Conservation (phyloP, 225 moss, liverwort and hornwort genomes). For the Bryum argenteum region DNA sequence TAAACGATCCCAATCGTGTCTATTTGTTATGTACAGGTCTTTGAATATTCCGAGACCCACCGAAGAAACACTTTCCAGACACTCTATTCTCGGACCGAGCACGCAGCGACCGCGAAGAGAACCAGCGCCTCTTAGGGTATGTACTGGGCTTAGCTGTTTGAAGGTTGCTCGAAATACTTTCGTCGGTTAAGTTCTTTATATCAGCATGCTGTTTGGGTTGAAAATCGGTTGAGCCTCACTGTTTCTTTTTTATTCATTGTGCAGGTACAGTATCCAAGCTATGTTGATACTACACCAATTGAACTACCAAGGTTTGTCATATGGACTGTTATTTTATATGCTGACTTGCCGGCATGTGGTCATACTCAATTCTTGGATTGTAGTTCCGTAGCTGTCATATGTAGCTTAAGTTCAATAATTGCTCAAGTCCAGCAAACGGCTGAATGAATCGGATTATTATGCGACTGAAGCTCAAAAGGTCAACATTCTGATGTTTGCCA, state of each 20-base stretch:
- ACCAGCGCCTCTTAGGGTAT: conserved; percentile 67
- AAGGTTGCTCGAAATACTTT: conserved; percentile 26
- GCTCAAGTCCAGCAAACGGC: not conserved
- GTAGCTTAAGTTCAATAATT: conserved; percentile 15
- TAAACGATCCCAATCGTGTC: conserved; percentile 15
- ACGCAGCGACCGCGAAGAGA: conserved; percentile 58
- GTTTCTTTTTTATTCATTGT: conserved; percentile 28
- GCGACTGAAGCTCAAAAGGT: conserved; percentile 12
- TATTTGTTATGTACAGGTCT: conserved; percentile 48
- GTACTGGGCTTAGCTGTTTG: conserved; percentile 21
- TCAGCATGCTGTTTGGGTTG: conserved; percentile 3
- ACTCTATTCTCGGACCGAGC: conserved; percentile 75
- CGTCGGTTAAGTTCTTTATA: conserved; percentile 5
- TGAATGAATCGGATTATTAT: conserved; percentile 6
- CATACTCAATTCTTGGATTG: conserved; percentile 12
- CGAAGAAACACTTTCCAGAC: conserved; percentile 91
- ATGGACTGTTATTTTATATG: conserved; percentile 12
- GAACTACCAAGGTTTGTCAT: conserved; percentile 91
- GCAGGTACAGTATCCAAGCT: conserved; percentile 95
- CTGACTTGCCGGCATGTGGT: conserved; percentile 8
- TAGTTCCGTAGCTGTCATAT: not conserved
- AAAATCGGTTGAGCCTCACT: conserved; percentile 21
- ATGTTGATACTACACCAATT: conserved; percentile 83
- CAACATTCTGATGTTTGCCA: conserved; percentile 43
- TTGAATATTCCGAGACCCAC: conserved; percentile 84